Base-by-base conservation (phyloP, 202 grass and related monocot genomes). In the Saccharum hybrid region DNA sequence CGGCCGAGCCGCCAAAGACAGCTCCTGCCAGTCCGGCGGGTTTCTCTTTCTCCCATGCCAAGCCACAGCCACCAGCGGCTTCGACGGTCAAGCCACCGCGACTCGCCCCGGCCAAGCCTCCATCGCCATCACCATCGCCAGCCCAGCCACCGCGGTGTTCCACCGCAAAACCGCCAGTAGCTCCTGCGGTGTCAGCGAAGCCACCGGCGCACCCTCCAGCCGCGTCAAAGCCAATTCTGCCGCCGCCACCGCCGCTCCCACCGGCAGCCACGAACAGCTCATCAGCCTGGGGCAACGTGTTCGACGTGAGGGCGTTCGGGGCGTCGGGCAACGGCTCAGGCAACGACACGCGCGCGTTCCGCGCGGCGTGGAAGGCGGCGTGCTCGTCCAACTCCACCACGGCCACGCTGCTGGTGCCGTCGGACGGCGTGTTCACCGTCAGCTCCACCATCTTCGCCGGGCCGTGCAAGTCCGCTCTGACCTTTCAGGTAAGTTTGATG, bases 401-500 rank as follows among this genome's bases (percentile, higher is more conserved):
- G n/a, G 51, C 85, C 1, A 82, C 88, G 10, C 81, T 97, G 30
- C 91, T 90, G 21, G 83, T 94, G 80, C 91, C 91, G 14, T 59
- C 88, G 2, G 90, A 97, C 51, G 91, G 94, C 23, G 83, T 90
- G 33, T 94, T 94, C 83, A 90, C 89, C 71, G 42, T 97, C 83
- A 94, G 78, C 5, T 88, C 88, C 81, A 94, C 88, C 52, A 79
- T 92, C 73, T 94, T 97, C 73, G 62, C 91, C 0, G 91, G 90
- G 2, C 94, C 91, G 13, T 92, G 94, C 88, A 67, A 72, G 22
- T 56, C 83, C 12, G 66, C 67, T 0, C 77, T 97, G 0, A 74
- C 72, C 31, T 88, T 97, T 81, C 94, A 89, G 26, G 94, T 94
- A 83, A 75, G 72, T 10, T 18, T 18, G 4, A 2, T 6, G 34